These are phyloP conservation scores for Saccharomycopsis fodiens DNA, from an alignment of 805 yeast species.

Conservation along the genomic window DNA sequence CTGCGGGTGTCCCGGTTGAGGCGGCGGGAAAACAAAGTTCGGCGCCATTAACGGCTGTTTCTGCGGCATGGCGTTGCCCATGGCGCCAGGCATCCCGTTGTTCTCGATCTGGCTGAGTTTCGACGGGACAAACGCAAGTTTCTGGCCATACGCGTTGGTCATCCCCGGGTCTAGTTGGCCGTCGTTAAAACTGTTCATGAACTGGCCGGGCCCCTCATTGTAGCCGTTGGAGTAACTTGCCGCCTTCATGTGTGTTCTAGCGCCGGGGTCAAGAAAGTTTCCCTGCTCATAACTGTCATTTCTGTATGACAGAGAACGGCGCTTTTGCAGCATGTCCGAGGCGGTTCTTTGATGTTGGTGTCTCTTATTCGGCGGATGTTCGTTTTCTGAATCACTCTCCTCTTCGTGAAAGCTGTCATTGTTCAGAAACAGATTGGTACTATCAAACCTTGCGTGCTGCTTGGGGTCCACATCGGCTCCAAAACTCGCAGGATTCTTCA, in stretches of 20 bases:
- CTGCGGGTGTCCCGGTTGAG: too few species aligned
- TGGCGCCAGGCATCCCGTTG: too few species aligned
- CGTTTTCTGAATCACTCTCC: slow-evolving; percentile 16
- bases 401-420: slow-evolving; percentile 8
- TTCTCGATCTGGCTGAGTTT: slow-evolving; percentile 13
- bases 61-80: neutral
- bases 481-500: slow-evolving; percentile 57
- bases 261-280: slow-evolving; percentile 1
- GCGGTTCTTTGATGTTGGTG: slow-evolving; percentile 17
- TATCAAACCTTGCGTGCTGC: slow-evolving; percentile 7
- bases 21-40: slow-evolving; percentile 19
- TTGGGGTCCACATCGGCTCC: slow-evolving; percentile 44
- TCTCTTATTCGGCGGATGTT: slow-evolving; percentile 17
- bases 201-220: neutral
- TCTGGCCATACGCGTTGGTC: neutral
- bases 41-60: slow-evolving; percentile 4
- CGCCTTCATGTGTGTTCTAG: slow-evolving; percentile 18
- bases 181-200: neutral
- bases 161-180: neutral
- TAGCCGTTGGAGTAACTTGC: slow-evolving; percentile 14
- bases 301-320: neutral
- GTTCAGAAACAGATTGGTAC: slow-evolving; percentile 19
- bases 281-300: neutral
- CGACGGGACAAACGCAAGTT: slow-evolving; percentile 11
- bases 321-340: neutral